These are phyloP conservation scores for Mycena albidolilacea DNA, from an alignment of 768 basidiomycete species.

Conservation along the genomic window DNA sequence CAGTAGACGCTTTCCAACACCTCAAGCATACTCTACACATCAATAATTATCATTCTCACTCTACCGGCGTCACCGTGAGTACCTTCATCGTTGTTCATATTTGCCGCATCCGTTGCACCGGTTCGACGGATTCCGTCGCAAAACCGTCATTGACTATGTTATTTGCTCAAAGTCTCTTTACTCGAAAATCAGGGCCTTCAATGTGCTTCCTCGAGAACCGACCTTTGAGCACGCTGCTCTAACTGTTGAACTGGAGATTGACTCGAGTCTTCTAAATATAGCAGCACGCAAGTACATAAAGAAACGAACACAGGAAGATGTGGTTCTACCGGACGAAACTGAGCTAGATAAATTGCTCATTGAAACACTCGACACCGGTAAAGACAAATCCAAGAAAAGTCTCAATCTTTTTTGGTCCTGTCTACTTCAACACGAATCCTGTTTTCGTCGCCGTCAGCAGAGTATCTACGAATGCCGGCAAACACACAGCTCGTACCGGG, in stretches of 20 bases:
- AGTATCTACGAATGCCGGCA: background rate
- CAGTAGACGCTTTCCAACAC: no score
- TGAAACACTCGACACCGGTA: slow-evolving; percentile 1
- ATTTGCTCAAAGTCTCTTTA: no score
- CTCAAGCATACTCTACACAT: no score
- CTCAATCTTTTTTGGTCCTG: slow-evolving; percentile 7
- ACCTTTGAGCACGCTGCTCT: no score
- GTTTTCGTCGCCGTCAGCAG: slow-evolving; percentile 22
- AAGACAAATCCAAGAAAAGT: slow-evolving; percentile 2
- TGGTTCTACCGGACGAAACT: slow-evolving; percentile 7
- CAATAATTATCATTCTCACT: no score
- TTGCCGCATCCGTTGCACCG: no score
- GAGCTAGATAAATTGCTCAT: slow-evolving; percentile 27
- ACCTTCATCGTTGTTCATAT: no score
- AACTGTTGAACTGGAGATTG: slow-evolving; percentile 1
- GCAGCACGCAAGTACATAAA: background rate
- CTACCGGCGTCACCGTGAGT: no score
- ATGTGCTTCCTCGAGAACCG: no score
- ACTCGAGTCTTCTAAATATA: slow-evolving; percentile 7
- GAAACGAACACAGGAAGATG: slow-evolving; percentile 5
- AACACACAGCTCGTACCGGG: background rate
- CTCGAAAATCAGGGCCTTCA: no score
- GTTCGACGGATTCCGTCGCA: no score
- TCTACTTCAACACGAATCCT: slow-evolving; percentile 1
- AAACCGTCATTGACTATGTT: no score